Percentiles rank a stretch among this genome's conserved stretches.
These are phyloP conservation scores for Lipomyces mesembrius DNA, from an alignment of 805 yeast genomes.

Conservation along the genomic window DNA sequence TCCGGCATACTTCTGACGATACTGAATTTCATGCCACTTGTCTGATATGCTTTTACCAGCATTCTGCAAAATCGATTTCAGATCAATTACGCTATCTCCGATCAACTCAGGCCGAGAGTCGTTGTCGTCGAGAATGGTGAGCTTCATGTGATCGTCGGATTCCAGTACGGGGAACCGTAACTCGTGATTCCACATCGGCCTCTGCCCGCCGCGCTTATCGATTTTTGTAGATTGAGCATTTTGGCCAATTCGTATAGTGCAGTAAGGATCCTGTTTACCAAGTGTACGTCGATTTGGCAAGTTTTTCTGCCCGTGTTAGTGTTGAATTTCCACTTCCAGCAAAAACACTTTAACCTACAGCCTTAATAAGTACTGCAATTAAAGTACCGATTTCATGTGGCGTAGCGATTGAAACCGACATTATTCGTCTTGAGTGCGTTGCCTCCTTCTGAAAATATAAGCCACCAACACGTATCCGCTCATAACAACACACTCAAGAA, in stretches of 20 bases:
- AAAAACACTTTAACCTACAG: slow-evolving; percentile 43
- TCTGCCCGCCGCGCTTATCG: slow-evolving; percentile 88
- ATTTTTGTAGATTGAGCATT: slow-evolving; percentile 79
- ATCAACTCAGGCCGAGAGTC: slow-evolving; percentile 79
- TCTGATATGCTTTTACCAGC: slow-evolving; percentile 78
- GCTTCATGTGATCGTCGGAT: slow-evolving; percentile 62
- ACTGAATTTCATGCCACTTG: slow-evolving; percentile 75
- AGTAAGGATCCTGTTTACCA: slow-evolving; percentile 94
- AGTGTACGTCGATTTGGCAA: slow-evolving; percentile 82
- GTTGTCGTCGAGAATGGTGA: slow-evolving; percentile 81
- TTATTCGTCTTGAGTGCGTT: neutral
- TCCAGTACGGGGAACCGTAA: slow-evolving; percentile 68
- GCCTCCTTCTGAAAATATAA: neutral
- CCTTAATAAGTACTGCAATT: slow-evolving; percentile 77
- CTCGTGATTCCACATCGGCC: slow-evolving; percentile 85
- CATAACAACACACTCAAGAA: neutral
- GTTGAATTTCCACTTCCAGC: neutral
- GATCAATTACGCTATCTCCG: slow-evolving; percentile 79
- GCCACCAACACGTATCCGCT: neutral
- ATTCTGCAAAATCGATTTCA: slow-evolving; percentile 70
- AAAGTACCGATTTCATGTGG: slow-evolving; percentile 53
- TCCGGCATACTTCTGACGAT: slow-evolving; percentile 80
- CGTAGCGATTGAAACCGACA: neutral
- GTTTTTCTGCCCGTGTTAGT: slow-evolving; percentile 54
- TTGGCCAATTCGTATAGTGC: slow-evolving; percentile 79